Conservation (phyloP, 2,329 filamentous ascomycete species). For the Aspergillus thermomutatus region DNA sequence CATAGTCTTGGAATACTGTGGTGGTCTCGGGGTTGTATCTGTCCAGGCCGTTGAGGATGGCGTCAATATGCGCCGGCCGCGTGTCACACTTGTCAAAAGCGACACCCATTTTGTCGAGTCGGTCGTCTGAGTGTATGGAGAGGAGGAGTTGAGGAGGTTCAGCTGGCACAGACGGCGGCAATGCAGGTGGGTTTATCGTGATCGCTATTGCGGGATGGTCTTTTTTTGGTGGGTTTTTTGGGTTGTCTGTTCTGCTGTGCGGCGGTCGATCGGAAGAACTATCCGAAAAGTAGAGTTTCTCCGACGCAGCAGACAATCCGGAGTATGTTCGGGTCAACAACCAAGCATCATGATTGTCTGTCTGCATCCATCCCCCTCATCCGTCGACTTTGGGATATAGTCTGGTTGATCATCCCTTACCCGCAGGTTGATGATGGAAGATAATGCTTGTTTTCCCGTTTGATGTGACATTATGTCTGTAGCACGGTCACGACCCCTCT, state of each 20-base stretch:
- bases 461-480: not conserved
- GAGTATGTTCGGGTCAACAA: not conserved
- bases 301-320: conserved; percentile 3
- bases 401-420: not conserved
- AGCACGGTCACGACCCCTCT: not conserved
- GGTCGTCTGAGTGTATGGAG: conserved; percentile 1
- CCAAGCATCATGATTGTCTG: not conserved
- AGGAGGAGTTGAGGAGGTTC: conserved; percentile 1
- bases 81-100: conserved; percentile 85
- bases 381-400: not conserved
- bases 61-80: conserved; percentile 85
- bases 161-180: conserved; percentile 2
- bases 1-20: conserved; percentile 87
- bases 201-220: conserved; percentile 6
- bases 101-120: conserved; percentile 25
- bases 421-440: not conserved
- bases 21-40: conserved; percentile 98
- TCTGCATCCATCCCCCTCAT: no score
- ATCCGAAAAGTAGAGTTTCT: conserved; percentile 11
- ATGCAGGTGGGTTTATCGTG: conserved; percentile 9
- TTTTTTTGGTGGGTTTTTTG: conserved; percentile 25
- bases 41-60: conserved; percentile 94
- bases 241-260: conserved; percentile 20
- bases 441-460: not conserved
- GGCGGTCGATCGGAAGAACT: conserved; percentile 11